Base-by-base conservation (phyloP, 1,284 basidiomycete genomes). In the Porodaedalea pini region DNA sequence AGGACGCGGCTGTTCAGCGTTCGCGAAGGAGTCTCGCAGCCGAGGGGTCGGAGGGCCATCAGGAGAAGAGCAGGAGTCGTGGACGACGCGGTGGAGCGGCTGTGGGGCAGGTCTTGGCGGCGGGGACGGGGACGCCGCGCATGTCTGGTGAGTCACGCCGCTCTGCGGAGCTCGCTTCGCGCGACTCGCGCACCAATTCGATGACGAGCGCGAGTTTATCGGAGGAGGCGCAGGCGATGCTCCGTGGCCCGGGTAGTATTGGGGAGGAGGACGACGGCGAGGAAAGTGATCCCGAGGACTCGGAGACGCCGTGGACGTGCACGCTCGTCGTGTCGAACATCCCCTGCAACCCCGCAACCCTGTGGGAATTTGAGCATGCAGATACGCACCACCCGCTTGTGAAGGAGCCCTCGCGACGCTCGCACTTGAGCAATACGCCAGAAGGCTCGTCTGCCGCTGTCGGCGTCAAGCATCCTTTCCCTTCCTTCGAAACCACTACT, bases 301-400 rank as follows among this genome's bases (percentile, higher is more conserved):
- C 88, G 45, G 95, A 98, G 72, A 94, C 92, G 27, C 92, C 94
- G 0, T 99, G 95, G 95, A 83, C 86, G 41, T 98, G 95, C 68
- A 83, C 80, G 21, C 74, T 91, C 62, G 79, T 84, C 62, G 72
- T 86, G 32, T 56, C 54, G 15, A 44, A 76, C 19, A 40, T 51
- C 7, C 48, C 40, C 13, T 21, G 25, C 2, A 54, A 41, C 32
- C 47, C 54, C 27, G 17, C 27, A 2, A 21, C 29, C 15, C 13
- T 52, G 7, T 52, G 50, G 58, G 61, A 52, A 49, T 21, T 60
- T 52, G 39, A 31, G 21, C 52, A 17, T 34, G 23, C 55, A n/a
- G 6, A 67, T 64, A 49, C 61, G 65, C 15, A 61, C 67, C 36
- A 31, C 31, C 29, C 47, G 23, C 41, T 51, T 7, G 8, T 32